A percentile compares a stretch with the other conserved stretches of the same genome.
phyloP scores from a whole-genome alignment of 1,284 basidiomycete genomes.

The Trichosporon sp. region DNA sequence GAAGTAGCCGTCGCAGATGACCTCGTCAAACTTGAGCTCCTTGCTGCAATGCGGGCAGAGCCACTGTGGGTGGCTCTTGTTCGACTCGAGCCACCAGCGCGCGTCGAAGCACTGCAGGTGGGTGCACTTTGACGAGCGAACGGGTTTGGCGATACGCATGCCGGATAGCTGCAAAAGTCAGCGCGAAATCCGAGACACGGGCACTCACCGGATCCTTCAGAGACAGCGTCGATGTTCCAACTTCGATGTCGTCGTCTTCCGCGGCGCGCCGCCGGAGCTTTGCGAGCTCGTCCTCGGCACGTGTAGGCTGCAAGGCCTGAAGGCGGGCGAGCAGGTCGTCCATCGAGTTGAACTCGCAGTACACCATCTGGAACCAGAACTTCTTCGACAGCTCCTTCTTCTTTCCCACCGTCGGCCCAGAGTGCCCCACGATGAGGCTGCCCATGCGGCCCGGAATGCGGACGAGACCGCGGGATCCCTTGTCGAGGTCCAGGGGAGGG shows the following conservation, averaged over 20 bases:
- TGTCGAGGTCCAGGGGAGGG: slow-evolving; percentile 78
- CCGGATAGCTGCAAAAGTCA: slow-evolving; percentile 66
- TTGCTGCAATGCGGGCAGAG: slow-evolving; percentile 92
- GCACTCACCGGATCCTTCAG: slow-evolving; percentile 80
- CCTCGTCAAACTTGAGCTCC: slow-evolving; percentile 67
- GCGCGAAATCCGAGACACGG: not conserved
- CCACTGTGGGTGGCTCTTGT: slow-evolving; percentile 96
- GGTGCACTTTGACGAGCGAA: slow-evolving; percentile 76
- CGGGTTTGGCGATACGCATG: slow-evolving; percentile 76
- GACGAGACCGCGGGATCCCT: slow-evolving; percentile 52
- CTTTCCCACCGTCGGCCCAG: slow-evolving; percentile 57
- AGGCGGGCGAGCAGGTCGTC: slow-evolving; percentile 59
- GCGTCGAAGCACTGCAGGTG: slow-evolving; percentile 98
- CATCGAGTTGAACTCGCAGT: slow-evolving; percentile 68
- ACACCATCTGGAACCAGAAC: slow-evolving; percentile 76
- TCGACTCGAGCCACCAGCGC: slow-evolving; percentile 85
- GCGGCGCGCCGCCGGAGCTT: slow-evolving; percentile 51
- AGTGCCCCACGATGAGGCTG: slow-evolving; percentile 79
- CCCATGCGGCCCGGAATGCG: slow-evolving; percentile 56
- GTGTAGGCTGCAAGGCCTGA: slow-evolving; percentile 23
- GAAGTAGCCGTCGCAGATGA: slow-evolving; percentile 70
- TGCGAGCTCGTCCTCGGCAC: slow-evolving; percentile 24
- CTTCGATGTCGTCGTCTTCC: slow-evolving; percentile 82
- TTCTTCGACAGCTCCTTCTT: slow-evolving; percentile 55
- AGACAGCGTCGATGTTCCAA: slow-evolving; percentile 79